Evolutionary conservation across 176 grass and related monocot species (phyloP).

Genomic region (Rhipidocladum racemiflorum): DNA sequence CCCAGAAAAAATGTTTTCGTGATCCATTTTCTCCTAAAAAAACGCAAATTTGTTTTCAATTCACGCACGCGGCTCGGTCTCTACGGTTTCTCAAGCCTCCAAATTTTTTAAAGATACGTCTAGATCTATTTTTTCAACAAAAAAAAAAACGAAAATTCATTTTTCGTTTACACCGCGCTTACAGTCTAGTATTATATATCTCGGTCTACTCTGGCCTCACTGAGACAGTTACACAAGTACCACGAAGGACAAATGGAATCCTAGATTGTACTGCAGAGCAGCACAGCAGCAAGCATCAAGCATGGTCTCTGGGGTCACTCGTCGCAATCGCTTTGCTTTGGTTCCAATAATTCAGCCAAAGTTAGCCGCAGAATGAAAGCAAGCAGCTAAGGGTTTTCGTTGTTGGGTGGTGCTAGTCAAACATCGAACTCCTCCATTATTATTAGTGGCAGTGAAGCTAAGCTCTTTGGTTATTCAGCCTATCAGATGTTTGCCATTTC

Average conservation of each 20-base stretch:
- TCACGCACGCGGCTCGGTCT: too few species aligned
- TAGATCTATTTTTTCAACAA: too few species aligned
- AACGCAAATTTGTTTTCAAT: too few species aligned
- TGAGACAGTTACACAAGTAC: neutral
- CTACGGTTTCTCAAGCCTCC: too few species aligned
- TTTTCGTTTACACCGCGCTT: too few species aligned
- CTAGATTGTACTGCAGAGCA: neutral
- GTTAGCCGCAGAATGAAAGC: neutral
- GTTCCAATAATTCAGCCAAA: slow-evolving; percentile 44
- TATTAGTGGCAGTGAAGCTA: neutral
- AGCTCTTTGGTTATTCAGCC: neutral
- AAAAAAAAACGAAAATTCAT: too few species aligned
- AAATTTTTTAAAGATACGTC: too few species aligned
- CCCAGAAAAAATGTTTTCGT: too few species aligned
- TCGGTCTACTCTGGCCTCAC: neutral
- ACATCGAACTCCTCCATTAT: slow-evolving; percentile 33
- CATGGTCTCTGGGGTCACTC: neutral
- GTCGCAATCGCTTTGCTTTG: slow-evolving; percentile 37
- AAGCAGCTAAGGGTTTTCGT: slow-evolving; percentile 4
- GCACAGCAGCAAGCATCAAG: neutral
- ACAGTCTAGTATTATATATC: neutral
- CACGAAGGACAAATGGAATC: neutral
- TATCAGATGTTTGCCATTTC: neutral
- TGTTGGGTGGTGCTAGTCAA: slow-evolving; percentile 41
- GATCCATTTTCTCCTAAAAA: too few species aligned